Percentiles rank a stretch among this genome's conserved stretches.
Conservation (phyloP, 352 stramenopile species). For the Globisporangium carolinianum region DNA sequence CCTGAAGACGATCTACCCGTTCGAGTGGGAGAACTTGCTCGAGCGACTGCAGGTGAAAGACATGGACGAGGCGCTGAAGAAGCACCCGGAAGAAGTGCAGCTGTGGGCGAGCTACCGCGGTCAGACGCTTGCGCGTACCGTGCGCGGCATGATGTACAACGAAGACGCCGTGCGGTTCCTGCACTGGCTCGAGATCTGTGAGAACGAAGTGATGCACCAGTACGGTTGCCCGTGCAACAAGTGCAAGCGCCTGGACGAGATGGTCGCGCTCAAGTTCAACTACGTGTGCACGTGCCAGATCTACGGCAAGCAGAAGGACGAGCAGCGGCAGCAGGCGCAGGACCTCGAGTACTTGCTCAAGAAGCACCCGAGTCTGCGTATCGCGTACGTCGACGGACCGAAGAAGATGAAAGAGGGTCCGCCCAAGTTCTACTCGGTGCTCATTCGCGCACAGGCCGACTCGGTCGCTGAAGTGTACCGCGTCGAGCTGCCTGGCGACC, state of each 20-base stretch:
- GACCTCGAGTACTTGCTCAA: constrained; percentile 74
- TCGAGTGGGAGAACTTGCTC: constrained; percentile 82
- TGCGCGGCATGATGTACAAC: constrained; percentile 87
- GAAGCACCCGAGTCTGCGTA: constrained; percentile 69
- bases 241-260: constrained; percentile 75
- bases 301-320: constrained; percentile 82
- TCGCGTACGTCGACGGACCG: constrained; percentile 80
- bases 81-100: constrained; percentile 72
- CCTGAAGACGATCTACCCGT: constrained; percentile 84
- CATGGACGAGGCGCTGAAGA: constrained; percentile 81
- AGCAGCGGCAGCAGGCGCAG: constrained; percentile 71
- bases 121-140: constrained; percentile 78
- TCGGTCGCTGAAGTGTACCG: constrained; percentile 81
- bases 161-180: constrained; percentile 82
- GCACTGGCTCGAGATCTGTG: constrained; percentile 85
- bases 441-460: constrained; percentile 64
- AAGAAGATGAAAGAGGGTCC: constrained; percentile 86
- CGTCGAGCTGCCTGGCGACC: constrained; percentile 76
- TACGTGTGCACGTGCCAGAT: constrained; percentile 87
- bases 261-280: constrained; percentile 86
- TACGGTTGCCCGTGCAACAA: constrained; percentile 75
- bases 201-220: constrained; percentile 85
- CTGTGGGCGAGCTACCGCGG: constrained; percentile 81
- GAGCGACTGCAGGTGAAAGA: constrained; percentile 74
- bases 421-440: constrained; percentile 78